Percentiles rank a stretch among this genome's conserved stretches.
These are phyloP conservation scores for Sungouiella blattae DNA, from an alignment of 805 yeast genomes.

Conservation along the genomic window DNA sequence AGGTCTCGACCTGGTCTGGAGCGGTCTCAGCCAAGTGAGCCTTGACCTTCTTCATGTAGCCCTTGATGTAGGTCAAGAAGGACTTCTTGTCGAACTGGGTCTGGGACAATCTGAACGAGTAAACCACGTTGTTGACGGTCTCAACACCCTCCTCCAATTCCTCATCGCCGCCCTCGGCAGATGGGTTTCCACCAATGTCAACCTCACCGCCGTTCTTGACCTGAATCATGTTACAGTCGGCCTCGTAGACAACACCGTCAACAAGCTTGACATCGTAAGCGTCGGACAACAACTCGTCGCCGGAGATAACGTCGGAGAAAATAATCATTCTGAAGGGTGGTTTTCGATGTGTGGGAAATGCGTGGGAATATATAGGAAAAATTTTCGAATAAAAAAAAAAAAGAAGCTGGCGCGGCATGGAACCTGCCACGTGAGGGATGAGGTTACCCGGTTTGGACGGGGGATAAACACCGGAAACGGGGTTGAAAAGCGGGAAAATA, in stretches of 20 bases:
- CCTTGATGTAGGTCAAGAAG: conserved; percentile 93
- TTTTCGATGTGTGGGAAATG: neutral
- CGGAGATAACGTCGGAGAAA: conserved; percentile 74
- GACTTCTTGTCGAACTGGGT: conserved; percentile 98
- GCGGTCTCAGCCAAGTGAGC: conserved; percentile 80
- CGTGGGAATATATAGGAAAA: conserved; percentile 11
- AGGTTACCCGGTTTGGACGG: conserved; percentile 21
- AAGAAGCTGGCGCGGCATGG: neutral
- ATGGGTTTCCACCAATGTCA: conserved; percentile 99
- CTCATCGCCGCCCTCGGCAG: conserved; percentile 85
- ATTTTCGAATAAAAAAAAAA: conserved; percentile 5
- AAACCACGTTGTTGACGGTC: conserved; percentile 96
- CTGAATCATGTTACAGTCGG: conserved; percentile 89
- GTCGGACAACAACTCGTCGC: conserved; percentile 95
- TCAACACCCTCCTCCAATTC: conserved; percentile 80
- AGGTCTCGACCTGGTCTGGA: conserved; percentile 83
- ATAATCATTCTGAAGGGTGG: conserved; percentile 32
- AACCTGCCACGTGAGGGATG: conserved; percentile 11
- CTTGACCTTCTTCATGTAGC: conserved; percentile 97
- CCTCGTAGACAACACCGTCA: conserved; percentile 92
- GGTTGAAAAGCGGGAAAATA: no score
- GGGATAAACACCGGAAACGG: no score
- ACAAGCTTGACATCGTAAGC: conserved; percentile 90
- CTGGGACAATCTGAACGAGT: conserved; percentile 97
- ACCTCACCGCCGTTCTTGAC: conserved; percentile 82